Evolutionary conservation across 257 asterid species (phyloP).

Genomic region (Capsicum baccatum): DNA sequence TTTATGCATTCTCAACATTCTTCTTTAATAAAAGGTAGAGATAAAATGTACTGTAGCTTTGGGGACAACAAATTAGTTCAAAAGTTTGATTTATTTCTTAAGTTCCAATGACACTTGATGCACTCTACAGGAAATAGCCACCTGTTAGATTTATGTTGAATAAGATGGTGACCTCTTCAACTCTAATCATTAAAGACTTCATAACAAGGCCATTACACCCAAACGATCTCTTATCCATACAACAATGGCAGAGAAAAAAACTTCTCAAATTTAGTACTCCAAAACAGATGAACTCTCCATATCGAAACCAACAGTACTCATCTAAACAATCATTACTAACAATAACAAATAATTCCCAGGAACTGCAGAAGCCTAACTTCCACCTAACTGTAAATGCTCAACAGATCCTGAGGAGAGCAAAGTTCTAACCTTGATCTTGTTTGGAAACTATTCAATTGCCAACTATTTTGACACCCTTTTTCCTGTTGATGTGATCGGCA

Average conservation of each 20-base stretch:
- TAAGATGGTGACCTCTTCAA: background rate
- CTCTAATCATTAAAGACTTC: background rate
- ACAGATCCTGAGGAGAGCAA: background rate
- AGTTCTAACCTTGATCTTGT: conserved; percentile 3
- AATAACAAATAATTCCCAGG: conserved; percentile 16
- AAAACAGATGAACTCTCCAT: background rate
- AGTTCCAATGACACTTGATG: background rate
- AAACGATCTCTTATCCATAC: conserved; percentile 2
- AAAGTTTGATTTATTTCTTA: background rate
- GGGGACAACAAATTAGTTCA: background rate
- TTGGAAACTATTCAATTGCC: conserved; percentile 13
- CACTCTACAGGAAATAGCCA: background rate
- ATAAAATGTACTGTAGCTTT: background rate
- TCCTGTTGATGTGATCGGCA: conserved; percentile 37
- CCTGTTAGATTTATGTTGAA: background rate
- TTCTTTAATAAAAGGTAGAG: background rate
- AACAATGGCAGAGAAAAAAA: background rate
- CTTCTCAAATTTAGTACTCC: background rate
- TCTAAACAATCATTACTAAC: conserved; percentile 3
- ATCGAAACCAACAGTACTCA: conserved; percentile 11
- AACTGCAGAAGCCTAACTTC: background rate
- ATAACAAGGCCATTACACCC: background rate
- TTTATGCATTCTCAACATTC: background rate
- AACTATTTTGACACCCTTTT: conserved; percentile 39
- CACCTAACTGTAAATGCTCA: background rate